These are phyloP conservation scores for Xanthoconium separans DNA, from an alignment of 1,284 basidiomycete species.

Conservation along the genomic window DNA sequence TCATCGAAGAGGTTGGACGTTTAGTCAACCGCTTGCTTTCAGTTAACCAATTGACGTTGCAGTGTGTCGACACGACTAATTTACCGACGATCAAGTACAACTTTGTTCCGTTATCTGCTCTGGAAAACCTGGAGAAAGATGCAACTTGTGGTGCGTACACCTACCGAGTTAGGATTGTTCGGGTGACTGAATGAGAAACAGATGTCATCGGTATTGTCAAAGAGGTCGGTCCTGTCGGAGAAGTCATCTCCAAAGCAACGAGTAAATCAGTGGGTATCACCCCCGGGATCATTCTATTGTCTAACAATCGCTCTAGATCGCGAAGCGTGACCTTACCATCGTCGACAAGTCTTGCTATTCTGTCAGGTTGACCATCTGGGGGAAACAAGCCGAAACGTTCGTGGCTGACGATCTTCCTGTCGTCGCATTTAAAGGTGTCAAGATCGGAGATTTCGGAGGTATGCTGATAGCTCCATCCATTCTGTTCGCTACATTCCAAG, in stretches of 20 bases:
- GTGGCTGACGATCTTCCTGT: slow-evolving; percentile 60
- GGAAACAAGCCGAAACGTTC: slow-evolving; percentile 90
- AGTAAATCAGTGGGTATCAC: slow-evolving; percentile 52
- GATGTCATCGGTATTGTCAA: slow-evolving; percentile 88
- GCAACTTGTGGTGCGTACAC: slow-evolving; percentile 65
- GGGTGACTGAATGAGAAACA: slow-evolving; percentile 31
- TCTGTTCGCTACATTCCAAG: slow-evolving; percentile 2
- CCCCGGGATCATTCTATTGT: not conserved
- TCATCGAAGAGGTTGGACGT: slow-evolving; percentile 70
- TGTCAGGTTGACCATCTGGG: slow-evolving; percentile 93
- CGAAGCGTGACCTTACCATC: slow-evolving; percentile 86
- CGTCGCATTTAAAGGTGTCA: slow-evolving; percentile 93
- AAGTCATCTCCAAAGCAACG: slow-evolving; percentile 74
- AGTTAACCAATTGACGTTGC: slow-evolving; percentile 7
- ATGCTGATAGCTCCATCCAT: slow-evolving; percentile 11
- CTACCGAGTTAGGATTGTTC: slow-evolving; percentile 1
- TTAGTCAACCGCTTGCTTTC: not conserved
- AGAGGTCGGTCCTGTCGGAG: slow-evolving; percentile 67
- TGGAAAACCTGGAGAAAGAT: slow-evolving; percentile 74
- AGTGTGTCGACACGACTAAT: slow-evolving; percentile 77
- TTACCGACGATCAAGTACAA: slow-evolving; percentile 83
- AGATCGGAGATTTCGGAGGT: slow-evolving; percentile 94
- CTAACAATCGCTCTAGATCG: slow-evolving; percentile 48
- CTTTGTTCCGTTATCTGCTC: slow-evolving; percentile 68
- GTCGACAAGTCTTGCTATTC: slow-evolving; percentile 85